Evolutionary conservation across 2,329 filamentous ascomycete genomes (phyloP).

Genomic region (Alternaria brassicicola): DNA sequence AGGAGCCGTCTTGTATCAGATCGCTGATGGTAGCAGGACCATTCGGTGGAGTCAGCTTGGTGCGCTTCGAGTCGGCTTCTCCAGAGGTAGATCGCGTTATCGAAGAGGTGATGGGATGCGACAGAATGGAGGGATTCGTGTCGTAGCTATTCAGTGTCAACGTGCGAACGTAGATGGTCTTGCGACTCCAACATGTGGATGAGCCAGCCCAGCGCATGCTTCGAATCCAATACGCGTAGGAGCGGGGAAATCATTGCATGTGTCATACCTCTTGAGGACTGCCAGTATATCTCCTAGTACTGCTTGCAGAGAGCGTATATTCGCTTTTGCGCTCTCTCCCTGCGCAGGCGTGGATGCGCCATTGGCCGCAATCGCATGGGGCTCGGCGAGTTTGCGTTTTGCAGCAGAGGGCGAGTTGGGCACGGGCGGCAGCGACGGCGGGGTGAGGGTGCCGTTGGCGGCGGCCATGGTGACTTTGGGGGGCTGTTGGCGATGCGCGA

Average conservation of each 20-base stretch:
- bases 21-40: slow-evolving; percentile 45
- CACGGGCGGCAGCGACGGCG: slow-evolving; percentile 38
- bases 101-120: slow-evolving; percentile 43
- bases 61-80: slow-evolving; percentile 54
- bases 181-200: background rate
- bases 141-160: slow-evolving; percentile 47
- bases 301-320: slow-evolving; percentile 37
- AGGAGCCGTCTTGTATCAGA: slow-evolving; percentile 48
- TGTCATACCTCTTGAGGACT: slow-evolving; percentile 50
- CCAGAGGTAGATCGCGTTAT: slow-evolving; percentile 41
- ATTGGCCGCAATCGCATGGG: slow-evolving; percentile 35
- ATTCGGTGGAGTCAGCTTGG: slow-evolving; percentile 48
- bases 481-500: slow-evolving; percentile 41
- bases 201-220: background rate
- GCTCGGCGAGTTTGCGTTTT: slow-evolving; percentile 56
- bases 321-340: slow-evolving; percentile 18
- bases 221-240: background rate
- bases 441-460: slow-evolving; percentile 46
- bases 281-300: slow-evolving; percentile 51
- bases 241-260: background rate
- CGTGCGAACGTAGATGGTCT: background rate
- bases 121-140: slow-evolving; percentile 54
- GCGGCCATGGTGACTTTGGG: slow-evolving; percentile 42
- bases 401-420: slow-evolving; percentile 40
- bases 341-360: slow-evolving; percentile 36